Conservation (phyloP, 176 grass and related monocot species). For the Juncus effusus region DNA sequence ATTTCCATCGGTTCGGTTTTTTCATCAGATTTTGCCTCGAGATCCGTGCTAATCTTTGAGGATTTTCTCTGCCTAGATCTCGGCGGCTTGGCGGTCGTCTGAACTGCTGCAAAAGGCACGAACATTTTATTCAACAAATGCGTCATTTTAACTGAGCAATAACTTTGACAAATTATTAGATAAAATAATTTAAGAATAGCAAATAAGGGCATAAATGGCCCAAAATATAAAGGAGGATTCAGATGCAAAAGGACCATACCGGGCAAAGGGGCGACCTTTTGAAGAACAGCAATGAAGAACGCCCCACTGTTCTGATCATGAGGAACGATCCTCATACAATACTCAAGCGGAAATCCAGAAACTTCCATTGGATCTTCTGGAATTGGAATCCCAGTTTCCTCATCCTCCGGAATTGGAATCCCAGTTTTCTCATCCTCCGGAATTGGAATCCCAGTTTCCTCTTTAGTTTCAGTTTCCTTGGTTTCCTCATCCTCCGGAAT, state of each 20-base stretch:
- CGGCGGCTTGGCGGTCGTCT: constrained; percentile 27
- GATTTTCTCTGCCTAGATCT: constrained; percentile 32
- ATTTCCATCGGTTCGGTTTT: constrained; percentile 22
- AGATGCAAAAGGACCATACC: constrained; percentile 38
- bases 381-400: constrained; percentile 18
- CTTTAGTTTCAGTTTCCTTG: constrained; percentile 22
- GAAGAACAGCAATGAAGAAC: constrained; percentile 94
- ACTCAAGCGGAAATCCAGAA: constrained; percentile 64
- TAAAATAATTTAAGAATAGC: no score
- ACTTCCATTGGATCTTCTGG: constrained; percentile 41
- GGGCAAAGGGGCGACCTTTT: constrained; percentile 54
- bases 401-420: constrained; percentile 22
- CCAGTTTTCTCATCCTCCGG: constrained; percentile 27
- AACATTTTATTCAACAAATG: not conserved
- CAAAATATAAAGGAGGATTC: constrained; percentile 18
- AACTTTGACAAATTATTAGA: not conserved
- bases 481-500: constrained; percentile 31
- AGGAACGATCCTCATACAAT: constrained; percentile 92
- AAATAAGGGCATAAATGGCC: not conserved
- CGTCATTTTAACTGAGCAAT: not conserved
- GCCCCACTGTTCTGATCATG: constrained; percentile 95
- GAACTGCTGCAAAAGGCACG: constrained; percentile 41
- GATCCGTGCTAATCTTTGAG: constrained; percentile 26
- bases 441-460: constrained; percentile 8
- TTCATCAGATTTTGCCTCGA: not conserved